These are phyloP conservation scores for Fusarium nodosum DNA, from an alignment of 2,329 filamentous ascomycete genomes.

Conservation along the genomic window DNA sequence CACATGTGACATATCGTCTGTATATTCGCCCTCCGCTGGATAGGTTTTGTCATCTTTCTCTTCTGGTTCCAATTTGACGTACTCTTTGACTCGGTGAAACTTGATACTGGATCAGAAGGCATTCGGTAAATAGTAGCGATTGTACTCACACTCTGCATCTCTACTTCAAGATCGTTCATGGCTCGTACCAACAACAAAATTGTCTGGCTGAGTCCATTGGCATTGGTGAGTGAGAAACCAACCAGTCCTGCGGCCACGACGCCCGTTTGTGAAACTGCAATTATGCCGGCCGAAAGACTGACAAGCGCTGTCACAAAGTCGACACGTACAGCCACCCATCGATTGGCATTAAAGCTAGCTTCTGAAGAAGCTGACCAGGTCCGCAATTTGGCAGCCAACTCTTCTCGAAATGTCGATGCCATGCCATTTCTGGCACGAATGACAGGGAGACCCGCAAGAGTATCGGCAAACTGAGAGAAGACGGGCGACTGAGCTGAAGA, in stretches of 20 bases:
- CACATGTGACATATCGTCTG: conserved; percentile 55
- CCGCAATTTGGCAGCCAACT: conserved; percentile 65
- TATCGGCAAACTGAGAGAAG: conserved; percentile 69
- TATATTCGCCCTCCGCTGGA: conserved; percentile 57
- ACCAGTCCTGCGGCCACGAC: conserved; percentile 65
- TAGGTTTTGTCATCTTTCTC: conserved; percentile 59
- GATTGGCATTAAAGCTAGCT: conserved; percentile 68
- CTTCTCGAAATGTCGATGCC: conserved; percentile 61
- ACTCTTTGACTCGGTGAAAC: conserved; percentile 66
- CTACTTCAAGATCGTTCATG: conserved; percentile 70
- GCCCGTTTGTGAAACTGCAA: conserved; percentile 64
- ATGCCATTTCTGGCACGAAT: conserved; percentile 66
- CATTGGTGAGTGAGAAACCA: conserved; percentile 69
- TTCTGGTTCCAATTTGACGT: conserved; percentile 60
- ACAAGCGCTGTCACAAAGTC: conserved; percentile 68
- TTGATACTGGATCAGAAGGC: conserved; percentile 46
- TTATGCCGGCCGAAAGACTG: conserved; percentile 64
- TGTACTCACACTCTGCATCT: conserved; percentile 67
- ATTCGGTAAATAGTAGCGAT: neutral
- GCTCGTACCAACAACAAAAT: conserved; percentile 66
- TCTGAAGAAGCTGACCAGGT: conserved; percentile 63
- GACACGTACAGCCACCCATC: conserved; percentile 68
- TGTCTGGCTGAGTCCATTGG: conserved; percentile 66
- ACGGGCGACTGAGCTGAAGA: conserved; percentile 66
- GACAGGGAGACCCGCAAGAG: conserved; percentile 63